Evolutionary conservation across 2,329 filamentous ascomycete genomes (phyloP).

Genomic region (Microcyclosporella mali): DNA sequence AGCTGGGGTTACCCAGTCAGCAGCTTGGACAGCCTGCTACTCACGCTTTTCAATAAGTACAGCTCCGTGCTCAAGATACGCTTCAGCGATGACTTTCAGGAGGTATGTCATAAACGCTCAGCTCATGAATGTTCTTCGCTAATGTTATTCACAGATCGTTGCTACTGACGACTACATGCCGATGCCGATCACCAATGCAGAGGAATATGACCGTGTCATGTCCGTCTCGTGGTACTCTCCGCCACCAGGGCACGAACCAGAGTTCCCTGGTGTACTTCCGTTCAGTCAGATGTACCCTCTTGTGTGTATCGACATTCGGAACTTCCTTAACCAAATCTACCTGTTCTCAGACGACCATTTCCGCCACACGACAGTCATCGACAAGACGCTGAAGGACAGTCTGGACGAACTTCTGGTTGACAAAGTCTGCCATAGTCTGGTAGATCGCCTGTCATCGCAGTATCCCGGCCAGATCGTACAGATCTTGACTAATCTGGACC

Average conservation of each 20-base stretch:
- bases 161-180: conserved; percentile 99
- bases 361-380: conserved; percentile 80
- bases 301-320: conserved; percentile 95
- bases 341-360: conserved; percentile 97
- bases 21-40: conserved; percentile 72
- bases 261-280: conserved; percentile 84
- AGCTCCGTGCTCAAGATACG: conserved; percentile 81
- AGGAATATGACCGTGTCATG: conserved; percentile 93
- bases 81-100: conserved; percentile 93
- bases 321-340: conserved; percentile 97
- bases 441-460: conserved; percentile 82
- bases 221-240: conserved; percentile 95
- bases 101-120: conserved; percentile 47
- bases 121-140: neutral
- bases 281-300: conserved; percentile 99
- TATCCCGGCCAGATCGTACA: conserved; percentile 98
- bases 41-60: conserved; percentile 91
- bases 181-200: conserved; percentile 85
- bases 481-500: conserved; percentile 93
- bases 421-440: conserved; percentile 84
- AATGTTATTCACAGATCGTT: conserved; percentile 46
- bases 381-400: conserved; percentile 79
- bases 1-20: conserved; percentile 85
- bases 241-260: conserved; percentile 59
- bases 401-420: conserved; percentile 90